These are phyloP conservation scores for Fusarium sp. DNA, from an alignment of 2,329 filamentous ascomycete genomes.

Conservation along the genomic window DNA sequence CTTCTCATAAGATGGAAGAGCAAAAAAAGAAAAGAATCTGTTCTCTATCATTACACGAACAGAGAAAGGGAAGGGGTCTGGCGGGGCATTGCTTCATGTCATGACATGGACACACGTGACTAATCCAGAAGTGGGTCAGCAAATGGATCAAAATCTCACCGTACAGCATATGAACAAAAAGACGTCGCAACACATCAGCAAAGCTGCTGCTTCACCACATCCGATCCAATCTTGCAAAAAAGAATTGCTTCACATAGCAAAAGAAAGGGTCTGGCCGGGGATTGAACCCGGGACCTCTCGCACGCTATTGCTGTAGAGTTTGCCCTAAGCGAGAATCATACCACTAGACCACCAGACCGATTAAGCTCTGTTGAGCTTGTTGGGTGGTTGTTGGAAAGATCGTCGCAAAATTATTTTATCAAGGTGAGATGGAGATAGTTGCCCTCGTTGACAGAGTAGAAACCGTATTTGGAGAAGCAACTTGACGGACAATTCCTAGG, in stretches of 20 bases:
- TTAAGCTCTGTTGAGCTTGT: not conserved
- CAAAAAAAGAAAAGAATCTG: no score
- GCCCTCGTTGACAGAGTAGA: not conserved
- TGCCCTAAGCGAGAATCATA: not conserved
- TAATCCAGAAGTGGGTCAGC: not conserved
- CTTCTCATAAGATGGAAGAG: not conserved
- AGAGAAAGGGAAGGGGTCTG: no score
- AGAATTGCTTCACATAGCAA: not conserved
- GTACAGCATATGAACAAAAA: not conserved
- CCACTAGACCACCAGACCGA: not conserved
- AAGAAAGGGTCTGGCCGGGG: conserved; percentile 54
- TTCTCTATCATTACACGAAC: no score
- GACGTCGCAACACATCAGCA: not conserved
- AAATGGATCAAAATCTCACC: not conserved
- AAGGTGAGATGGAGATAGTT: not conserved
- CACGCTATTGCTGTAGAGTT: conserved; percentile 37
- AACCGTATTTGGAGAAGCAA: not conserved
- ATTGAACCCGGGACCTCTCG: conserved; percentile 61
- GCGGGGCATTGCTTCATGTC: conserved; percentile 1
- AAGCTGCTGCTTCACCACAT: no score
- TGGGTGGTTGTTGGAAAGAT: not conserved
- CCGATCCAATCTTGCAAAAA: conserved; percentile 19
- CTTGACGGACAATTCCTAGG: no score
- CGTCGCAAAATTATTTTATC: not conserved
- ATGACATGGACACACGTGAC: conserved; percentile 5